These are phyloP conservation scores for Erysiphe pulchra DNA, from an alignment of 2,329 filamentous ascomycete genomes.

Conservation along the genomic window DNA sequence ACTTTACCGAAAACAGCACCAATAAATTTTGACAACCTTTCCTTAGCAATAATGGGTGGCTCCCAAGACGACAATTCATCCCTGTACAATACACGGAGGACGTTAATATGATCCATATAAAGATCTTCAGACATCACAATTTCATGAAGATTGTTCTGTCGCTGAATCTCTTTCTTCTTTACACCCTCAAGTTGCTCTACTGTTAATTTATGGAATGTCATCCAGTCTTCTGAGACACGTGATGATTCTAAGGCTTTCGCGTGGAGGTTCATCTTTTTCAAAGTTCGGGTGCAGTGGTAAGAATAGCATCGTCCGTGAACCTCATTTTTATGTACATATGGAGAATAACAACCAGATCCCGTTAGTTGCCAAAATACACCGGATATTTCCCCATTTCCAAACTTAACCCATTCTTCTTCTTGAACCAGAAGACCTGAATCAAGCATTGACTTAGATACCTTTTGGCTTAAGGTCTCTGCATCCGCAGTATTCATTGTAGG, in stretches of 20 bases:
- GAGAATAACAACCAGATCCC: slow-evolving; percentile 72
- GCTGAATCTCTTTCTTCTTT: slow-evolving; percentile 67
- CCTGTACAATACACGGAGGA: slow-evolving; percentile 63
- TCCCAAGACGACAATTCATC: slow-evolving; percentile 50
- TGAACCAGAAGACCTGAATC: slow-evolving; percentile 50
- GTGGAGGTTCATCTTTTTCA: slow-evolving; percentile 82
- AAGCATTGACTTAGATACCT: slow-evolving; percentile 60
- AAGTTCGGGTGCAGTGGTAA: slow-evolving; percentile 71
- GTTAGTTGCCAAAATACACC: slow-evolving; percentile 88
- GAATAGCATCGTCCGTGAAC: slow-evolving; percentile 68
- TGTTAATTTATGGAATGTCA: slow-evolving; percentile 61
- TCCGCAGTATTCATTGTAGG: slow-evolving; percentile 97
- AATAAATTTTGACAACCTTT: slow-evolving; percentile 57
- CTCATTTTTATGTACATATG: slow-evolving; percentile 42
- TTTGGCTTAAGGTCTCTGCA: slow-evolving; percentile 61
- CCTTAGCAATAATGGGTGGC: slow-evolving; percentile 57
- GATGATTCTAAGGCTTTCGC: slow-evolving; percentile 43
- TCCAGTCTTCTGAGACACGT: slow-evolving; percentile 54
- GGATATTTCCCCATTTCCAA: slow-evolving; percentile 53
- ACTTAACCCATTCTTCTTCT: slow-evolving; percentile 96
- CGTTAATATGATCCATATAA: slow-evolving; percentile 72
- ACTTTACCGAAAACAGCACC: slow-evolving; percentile 73
- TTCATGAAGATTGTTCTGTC: slow-evolving; percentile 86
- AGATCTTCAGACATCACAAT: slow-evolving; percentile 82
- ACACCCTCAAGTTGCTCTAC: slow-evolving; percentile 48